phyloP scores from a whole-genome alignment of 2,329 filamentous ascomycete genomes.

The Mariannaea sp. region DNA sequence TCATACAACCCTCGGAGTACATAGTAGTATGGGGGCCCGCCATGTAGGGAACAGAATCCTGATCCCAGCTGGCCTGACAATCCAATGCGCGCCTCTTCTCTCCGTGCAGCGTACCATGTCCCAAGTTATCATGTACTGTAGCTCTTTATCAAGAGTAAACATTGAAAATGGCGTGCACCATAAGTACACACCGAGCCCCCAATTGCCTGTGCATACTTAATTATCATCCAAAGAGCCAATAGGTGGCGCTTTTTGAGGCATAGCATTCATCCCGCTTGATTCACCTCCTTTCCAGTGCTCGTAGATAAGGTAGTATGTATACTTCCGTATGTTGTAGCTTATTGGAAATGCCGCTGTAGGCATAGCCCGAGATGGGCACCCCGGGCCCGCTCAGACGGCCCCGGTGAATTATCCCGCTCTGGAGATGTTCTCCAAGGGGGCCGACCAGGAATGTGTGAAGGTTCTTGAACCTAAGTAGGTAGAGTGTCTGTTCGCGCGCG shows the following conservation, averaged over 20 bases:
- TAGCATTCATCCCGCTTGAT: no score
- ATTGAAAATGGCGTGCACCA: no score
- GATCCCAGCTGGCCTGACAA: conserved; percentile 15
- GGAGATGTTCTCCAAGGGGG: conserved; percentile 26
- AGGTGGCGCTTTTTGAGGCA: no score
- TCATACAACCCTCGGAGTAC: no score
- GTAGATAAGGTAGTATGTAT: no score
- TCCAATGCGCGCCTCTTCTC: neutral
- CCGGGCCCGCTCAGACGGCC: conserved; percentile 30
- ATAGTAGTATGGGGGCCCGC: conserved; percentile 7
- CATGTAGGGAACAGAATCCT: conserved; percentile 22
- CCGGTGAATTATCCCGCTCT: conserved; percentile 29
- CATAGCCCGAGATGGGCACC: conserved; percentile 32
- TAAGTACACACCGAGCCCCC: no score
- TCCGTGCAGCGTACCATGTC: conserved; percentile 8
- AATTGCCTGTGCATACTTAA: no score
- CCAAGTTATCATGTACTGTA: no score
- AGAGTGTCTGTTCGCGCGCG: conserved; percentile 3
- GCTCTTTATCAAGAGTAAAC: no score
- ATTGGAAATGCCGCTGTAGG: conserved; percentile 31
- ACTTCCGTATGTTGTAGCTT: no score
- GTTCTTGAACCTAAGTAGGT: conserved; percentile 1
- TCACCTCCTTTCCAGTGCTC: neutral
- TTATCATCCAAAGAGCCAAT: no score
- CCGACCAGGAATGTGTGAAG: conserved; percentile 7